Percentiles rank a stretch among this genome's conserved stretches.
These are phyloP conservation scores for Fraxinus dipetala DNA, from an alignment of 305 asterid genomes.

Conservation along the genomic window DNA sequence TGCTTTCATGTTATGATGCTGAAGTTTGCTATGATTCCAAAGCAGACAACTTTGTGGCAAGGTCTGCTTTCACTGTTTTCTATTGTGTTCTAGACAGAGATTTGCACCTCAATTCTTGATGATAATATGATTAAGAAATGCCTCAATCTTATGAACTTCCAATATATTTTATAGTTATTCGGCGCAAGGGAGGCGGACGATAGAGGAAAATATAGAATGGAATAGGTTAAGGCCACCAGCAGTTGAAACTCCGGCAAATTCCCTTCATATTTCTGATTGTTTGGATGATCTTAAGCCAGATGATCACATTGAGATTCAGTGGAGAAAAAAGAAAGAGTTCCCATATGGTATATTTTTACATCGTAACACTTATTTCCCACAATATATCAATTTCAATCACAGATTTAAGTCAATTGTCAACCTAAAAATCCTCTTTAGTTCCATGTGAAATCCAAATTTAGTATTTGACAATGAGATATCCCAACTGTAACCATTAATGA, in stretches of 20 bases:
- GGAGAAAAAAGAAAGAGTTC: conserved; percentile 76
- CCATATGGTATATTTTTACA: conserved; percentile 58
- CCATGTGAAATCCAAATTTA: conserved; percentile 1
- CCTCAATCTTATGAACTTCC: not conserved
- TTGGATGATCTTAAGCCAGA: conserved; percentile 65
- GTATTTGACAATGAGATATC: conserved; percentile 17
- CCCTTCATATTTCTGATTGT: conserved; percentile 60
- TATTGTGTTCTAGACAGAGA: not conserved
- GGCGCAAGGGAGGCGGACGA: conserved; percentile 54
- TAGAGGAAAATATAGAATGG: conserved; percentile 79
- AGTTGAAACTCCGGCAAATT: conserved; percentile 53
- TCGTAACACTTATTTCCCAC: not conserved
- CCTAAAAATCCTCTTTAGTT: not conserved
- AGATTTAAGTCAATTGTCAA: not conserved
- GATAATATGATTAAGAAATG: not conserved
- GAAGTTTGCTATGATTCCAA: conserved; percentile 60
- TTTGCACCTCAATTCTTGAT: not conserved
- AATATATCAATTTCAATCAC: not conserved
- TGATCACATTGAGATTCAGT: conserved; percentile 88
- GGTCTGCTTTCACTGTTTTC: conserved; percentile 34
- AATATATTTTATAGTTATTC: conserved; percentile 48
- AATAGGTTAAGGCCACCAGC: conserved; percentile 64
- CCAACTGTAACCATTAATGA: conserved; percentile 34
- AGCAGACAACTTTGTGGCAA: conserved; percentile 64
- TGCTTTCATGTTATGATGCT: conserved; percentile 95